Conservation (phyloP, 352 stramenopile genomes). For the Pythium scleroteichum region DNA sequence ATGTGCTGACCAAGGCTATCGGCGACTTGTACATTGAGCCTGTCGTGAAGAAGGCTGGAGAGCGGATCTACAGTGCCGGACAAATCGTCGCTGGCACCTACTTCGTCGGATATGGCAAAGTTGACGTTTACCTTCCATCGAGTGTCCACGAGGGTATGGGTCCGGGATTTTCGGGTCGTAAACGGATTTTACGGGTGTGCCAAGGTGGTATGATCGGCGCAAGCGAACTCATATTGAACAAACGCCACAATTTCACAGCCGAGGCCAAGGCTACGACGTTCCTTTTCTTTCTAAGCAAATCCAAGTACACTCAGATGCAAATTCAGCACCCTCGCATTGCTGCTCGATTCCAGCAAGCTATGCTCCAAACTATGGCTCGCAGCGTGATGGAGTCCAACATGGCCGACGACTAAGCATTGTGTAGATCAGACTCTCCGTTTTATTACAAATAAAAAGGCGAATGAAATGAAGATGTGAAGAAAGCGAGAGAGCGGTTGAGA, state of each 20-base stretch:
- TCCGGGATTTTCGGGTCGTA: constrained; percentile 72
- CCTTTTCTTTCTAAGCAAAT: constrained; percentile 82
- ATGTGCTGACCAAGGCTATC: constrained; percentile 56
- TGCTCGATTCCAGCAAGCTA: constrained; percentile 79
- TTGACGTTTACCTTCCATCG: constrained; percentile 84
- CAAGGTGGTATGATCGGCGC: constrained; percentile 79
- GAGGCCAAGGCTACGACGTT: constrained; percentile 64
- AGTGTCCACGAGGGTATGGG: constrained; percentile 79
- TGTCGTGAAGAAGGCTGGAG: constrained; percentile 52
- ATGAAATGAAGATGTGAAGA: constrained; percentile 14
- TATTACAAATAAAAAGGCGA: constrained; percentile 41
- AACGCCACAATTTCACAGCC: constrained; percentile 80
- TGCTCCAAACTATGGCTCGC: constrained; percentile 84
- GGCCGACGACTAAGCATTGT: constrained; percentile 64
- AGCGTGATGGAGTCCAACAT: constrained; percentile 86
- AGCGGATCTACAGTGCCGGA: constrained; percentile 73
- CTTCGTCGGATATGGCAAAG: constrained; percentile 84
- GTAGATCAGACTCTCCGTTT: constrained; percentile 17
- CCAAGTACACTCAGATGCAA: constrained; percentile 73
- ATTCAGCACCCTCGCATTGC: constrained; percentile 61
- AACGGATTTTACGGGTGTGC: constrained; percentile 81
- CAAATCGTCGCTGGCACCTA: constrained; percentile 65
- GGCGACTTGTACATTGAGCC: constrained; percentile 74
- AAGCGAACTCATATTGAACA: constrained; percentile 80
- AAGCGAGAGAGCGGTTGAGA: neutral